Evolutionary conservation across 2,329 filamentous ascomycete genomes (phyloP).

Genomic region (Meredithiella fracta): DNA sequence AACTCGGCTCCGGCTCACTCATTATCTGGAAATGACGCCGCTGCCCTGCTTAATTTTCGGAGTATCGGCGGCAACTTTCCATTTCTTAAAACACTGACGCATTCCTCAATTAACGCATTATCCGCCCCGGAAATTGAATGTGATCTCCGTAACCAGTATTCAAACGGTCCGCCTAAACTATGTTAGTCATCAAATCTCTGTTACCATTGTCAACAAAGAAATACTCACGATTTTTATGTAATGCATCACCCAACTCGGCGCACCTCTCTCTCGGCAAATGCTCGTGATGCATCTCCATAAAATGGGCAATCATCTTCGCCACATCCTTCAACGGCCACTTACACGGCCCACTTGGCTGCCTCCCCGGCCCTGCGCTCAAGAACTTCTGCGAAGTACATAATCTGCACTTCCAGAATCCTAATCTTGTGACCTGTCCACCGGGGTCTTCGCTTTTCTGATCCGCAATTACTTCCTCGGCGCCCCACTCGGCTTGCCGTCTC

Average conservation of each 20-base stretch:
- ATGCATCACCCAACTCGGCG: conserved; percentile 26
- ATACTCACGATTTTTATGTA: conserved; percentile 26
- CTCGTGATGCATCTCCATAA: conserved; percentile 30
- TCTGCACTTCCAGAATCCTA: conserved; percentile 32
- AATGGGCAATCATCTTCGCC: conserved; percentile 31
- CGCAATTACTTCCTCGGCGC: conserved; percentile 4
- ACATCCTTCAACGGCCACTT: conserved; percentile 32
- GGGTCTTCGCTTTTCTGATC: conserved; percentile 13
- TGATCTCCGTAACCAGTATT: conserved; percentile 31
- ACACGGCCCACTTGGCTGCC: conserved; percentile 28
- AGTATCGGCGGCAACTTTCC: conserved; percentile 25
- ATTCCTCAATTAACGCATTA: conserved; percentile 22
- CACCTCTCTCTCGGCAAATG: conserved; percentile 27
- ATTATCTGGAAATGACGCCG: conserved; percentile 21
- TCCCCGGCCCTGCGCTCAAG: conserved; percentile 24
- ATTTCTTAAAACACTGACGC: conserved; percentile 21
- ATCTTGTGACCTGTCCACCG: conserved; percentile 22
- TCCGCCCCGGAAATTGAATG: conserved; percentile 24
- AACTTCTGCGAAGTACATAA: conserved; percentile 29
- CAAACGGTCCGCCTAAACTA: conserved; percentile 26
- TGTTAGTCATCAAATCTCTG: conserved; percentile 4
- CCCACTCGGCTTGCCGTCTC: conserved; percentile 10
- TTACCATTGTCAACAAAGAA: background rate
- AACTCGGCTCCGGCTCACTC: background rate
- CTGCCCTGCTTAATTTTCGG: conserved; percentile 22